Conservation (phyloP, 2,329 filamentous ascomycete genomes). For the Cladophialophora psammophila region DNA sequence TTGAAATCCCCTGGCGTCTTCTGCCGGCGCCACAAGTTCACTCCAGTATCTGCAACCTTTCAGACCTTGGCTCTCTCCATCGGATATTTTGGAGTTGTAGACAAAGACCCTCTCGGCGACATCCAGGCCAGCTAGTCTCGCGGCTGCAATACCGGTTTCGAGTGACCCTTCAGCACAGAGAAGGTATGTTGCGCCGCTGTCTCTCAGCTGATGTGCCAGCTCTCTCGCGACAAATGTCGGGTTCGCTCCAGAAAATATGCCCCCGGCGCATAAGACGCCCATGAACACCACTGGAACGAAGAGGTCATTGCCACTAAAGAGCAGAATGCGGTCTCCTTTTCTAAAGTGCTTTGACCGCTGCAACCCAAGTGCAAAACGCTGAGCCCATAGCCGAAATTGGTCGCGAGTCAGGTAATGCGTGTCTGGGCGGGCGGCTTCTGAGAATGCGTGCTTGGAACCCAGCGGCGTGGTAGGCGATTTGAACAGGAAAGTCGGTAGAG, state of each 20-base stretch:
- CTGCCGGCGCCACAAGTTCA: constrained; percentile 32
- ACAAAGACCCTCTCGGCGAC: constrained; percentile 37
- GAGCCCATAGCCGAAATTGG: constrained; percentile 69
- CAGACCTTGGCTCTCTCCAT: constrained; percentile 25
- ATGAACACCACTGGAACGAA: constrained; percentile 72
- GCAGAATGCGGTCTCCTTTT: constrained; percentile 70
- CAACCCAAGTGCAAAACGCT: constrained; percentile 72
- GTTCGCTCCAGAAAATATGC: constrained; percentile 75
- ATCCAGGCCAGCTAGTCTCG: constrained; percentile 33
- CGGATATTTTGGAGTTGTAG: constrained; percentile 37
- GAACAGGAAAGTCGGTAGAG: constrained; percentile 57
- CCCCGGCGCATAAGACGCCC: constrained; percentile 75
- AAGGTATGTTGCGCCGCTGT: constrained; percentile 71
- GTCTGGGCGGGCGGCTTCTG: constrained; percentile 69
- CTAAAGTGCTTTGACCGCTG: constrained; percentile 64
- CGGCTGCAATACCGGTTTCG: constrained; percentile 39
- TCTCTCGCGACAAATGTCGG: constrained; percentile 72
- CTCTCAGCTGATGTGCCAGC: constrained; percentile 73
- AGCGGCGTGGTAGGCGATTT: constrained; percentile 50
- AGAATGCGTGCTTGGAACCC: constrained; percentile 52
- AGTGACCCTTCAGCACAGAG: constrained; percentile 55
- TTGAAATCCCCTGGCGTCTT: constrained; percentile 37
- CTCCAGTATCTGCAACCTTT: constrained; percentile 37
- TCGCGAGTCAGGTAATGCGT: constrained; percentile 67
- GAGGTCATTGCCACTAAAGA: constrained; percentile 75